phyloP scores from a whole-genome alignment of 208 protist species.

The Angomonas desouzai region DNA sequence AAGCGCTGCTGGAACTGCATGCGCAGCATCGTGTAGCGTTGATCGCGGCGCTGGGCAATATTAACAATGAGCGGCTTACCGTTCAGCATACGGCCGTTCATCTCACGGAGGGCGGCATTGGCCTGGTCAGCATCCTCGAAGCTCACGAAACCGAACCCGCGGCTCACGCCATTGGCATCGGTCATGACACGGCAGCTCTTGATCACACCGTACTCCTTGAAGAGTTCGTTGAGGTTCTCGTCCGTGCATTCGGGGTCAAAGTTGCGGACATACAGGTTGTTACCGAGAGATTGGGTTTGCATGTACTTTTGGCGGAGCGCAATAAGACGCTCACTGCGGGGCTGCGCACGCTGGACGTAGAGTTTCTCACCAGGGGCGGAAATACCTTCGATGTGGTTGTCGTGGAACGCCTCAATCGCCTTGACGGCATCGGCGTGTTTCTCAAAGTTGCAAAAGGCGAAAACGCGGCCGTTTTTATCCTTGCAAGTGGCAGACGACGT shows the following conservation, averaged over 20 bases:
- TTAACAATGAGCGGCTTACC: conserved; percentile 97
- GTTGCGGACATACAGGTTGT: conserved; percentile 99
- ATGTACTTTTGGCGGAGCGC: conserved; percentile 88
- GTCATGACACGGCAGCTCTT: conserved; percentile 97
- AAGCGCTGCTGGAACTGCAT: conserved; percentile 92
- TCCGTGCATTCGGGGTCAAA: conserved; percentile 96
- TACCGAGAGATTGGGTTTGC: conserved; percentile 87
- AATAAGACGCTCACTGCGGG: conserved; percentile 85
- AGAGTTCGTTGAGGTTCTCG: conserved; percentile 96
- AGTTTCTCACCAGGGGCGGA: conserved; percentile 73
- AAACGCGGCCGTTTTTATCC: conserved; percentile 90
- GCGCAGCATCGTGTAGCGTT: conserved; percentile 94
- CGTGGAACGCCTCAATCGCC: conserved; percentile 89
- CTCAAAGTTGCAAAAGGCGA: conserved; percentile 99
- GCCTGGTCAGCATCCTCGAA: conserved; percentile 98
- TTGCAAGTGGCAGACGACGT: conserved; percentile 87
- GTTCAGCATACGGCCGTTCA: conserved; percentile 97
- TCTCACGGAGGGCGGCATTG: conserved; percentile 95
- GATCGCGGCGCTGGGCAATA: conserved; percentile 96
- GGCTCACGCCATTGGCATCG: conserved; percentile 90
- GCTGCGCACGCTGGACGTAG: conserved; percentile 88
- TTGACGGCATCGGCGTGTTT: conserved; percentile 93
- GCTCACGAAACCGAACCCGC: conserved; percentile 99
- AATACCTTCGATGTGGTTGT: conserved; percentile 81
- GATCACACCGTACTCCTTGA: conserved; percentile 97